These are phyloP conservation scores for Tetragonia tetragonoides DNA, from an alignment of 148 eudicot species.

Conservation along the genomic window DNA sequence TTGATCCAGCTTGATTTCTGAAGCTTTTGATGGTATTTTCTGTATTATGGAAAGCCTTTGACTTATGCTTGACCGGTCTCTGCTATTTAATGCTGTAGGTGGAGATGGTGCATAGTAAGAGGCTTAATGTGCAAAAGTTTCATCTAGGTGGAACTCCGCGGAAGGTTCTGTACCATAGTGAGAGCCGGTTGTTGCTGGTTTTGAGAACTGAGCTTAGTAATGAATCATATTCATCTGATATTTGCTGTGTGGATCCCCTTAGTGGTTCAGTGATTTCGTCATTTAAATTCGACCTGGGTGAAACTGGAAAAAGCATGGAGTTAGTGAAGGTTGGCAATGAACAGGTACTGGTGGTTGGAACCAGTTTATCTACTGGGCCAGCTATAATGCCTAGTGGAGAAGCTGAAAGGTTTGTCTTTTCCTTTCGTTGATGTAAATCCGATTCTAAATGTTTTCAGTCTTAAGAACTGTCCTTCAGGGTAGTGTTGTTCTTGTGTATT, in stretches of 20 bases:
- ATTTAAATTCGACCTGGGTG: constrained; percentile 74
- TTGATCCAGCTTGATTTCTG: neutral
- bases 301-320: constrained; percentile 91
- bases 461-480: neutral
- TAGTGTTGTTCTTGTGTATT: neutral
- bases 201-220: constrained; percentile 76
- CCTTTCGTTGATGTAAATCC: neutral
- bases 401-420: constrained; percentile 77
- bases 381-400: constrained; percentile 94
- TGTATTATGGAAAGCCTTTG: neutral
- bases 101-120: constrained; percentile 86
- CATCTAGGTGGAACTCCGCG: constrained; percentile 93
- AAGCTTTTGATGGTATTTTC: neutral
- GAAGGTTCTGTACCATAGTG: constrained; percentile 85
- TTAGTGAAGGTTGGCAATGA: constrained; percentile 73
- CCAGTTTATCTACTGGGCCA: constrained; percentile 85
- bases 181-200: constrained; percentile 79
- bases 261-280: constrained; percentile 83
- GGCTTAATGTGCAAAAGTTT: constrained; percentile 96
- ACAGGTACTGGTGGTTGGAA: constrained; percentile 81
- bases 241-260: constrained; percentile 87
- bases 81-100: constrained; percentile 46
- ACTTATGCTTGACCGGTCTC: constrained; percentile 4
- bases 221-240: constrained; percentile 75
- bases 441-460: neutral